phyloP scores from a whole-genome alignment of 345 rosid genomes.

The Laguncularia racemosa region DNA sequence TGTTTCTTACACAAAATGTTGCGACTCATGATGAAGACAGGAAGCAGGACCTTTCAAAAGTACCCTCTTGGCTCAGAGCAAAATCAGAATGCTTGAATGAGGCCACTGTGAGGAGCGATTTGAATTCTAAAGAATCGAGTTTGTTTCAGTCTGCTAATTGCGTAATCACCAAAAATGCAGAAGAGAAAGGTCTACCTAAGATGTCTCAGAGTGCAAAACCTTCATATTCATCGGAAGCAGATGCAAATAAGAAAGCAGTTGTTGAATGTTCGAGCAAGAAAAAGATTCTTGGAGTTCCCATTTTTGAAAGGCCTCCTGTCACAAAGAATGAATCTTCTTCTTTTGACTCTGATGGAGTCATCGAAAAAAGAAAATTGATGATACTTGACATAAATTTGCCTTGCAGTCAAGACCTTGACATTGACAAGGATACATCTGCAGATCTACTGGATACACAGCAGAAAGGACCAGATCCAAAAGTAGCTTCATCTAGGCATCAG shows the following conservation, averaged over 20 bases:
- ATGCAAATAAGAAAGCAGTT: constrained; percentile 22
- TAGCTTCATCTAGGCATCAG: constrained; percentile 30
- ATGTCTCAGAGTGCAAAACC: constrained; percentile 29
- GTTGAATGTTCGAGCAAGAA: constrained; percentile 25
- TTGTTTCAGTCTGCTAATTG: constrained; percentile 26
- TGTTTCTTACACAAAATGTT: constrained; percentile 10
- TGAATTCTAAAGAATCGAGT: constrained; percentile 23
- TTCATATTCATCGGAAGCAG: constrained; percentile 30
- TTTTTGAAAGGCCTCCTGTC: constrained; percentile 29
- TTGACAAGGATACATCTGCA: constrained; percentile 20
- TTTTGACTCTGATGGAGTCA: constrained; percentile 27
- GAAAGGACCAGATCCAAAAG: constrained; percentile 28
- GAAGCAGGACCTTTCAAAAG: constrained; percentile 26
- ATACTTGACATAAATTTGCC: constrained; percentile 80
- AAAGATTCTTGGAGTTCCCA: constrained; percentile 54
- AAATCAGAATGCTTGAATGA: constrained; percentile 31
- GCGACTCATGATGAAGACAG: constrained; percentile 41
- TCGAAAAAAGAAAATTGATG: constrained; percentile 31
- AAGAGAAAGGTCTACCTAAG: constrained; percentile 20
- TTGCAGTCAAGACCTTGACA: constrained; percentile 43
- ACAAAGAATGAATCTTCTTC: constrained; percentile 34
- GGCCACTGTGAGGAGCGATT: constrained; percentile 29
- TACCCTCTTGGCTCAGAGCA: constrained; percentile 66
- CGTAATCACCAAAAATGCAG: constrained; percentile 26
- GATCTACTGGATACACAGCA: constrained; percentile 25